Evolutionary conservation across 495 filamentous ascomycete species (phyloP).

Genomic region (Pyrenula massariospora): DNA sequence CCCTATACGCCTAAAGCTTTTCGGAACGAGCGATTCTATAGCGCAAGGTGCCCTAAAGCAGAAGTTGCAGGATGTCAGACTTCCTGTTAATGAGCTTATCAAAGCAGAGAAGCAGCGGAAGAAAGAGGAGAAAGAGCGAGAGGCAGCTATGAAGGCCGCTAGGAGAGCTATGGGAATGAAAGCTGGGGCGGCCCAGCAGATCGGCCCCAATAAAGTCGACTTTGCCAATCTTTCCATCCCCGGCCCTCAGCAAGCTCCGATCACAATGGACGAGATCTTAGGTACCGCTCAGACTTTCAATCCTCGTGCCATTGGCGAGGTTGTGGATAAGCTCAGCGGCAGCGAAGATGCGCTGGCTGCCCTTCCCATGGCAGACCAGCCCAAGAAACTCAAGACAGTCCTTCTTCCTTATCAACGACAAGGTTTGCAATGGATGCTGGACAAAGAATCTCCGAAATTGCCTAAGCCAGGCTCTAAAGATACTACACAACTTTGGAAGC

Average conservation of each 20-base stretch:
- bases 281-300: conserved; percentile 57
- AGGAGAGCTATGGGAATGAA: conserved; percentile 28
- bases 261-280: conserved; percentile 50
- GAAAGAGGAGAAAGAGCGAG: conserved; percentile 16
- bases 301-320: conserved; percentile 51
- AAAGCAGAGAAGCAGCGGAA: conserved; percentile 20
- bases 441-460: conserved; percentile 59
- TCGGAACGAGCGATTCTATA: conserved; percentile 46
- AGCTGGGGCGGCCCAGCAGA: conserved; percentile 9
- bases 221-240: conserved; percentile 22
- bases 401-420: conserved; percentile 76
- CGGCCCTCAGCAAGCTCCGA: conserved; percentile 14
- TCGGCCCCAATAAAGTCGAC: neutral
- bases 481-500: conserved; percentile 74
- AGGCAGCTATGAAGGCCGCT: conserved; percentile 36
- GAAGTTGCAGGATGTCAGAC: conserved; percentile 49
- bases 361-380: conserved; percentile 64
- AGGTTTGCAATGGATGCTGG: conserved; percentile 73
- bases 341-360: conserved; percentile 57
- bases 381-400: conserved; percentile 45
- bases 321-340: conserved; percentile 58
- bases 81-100: conserved; percentile 34
- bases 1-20: conserved; percentile 55
- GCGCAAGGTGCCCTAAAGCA: conserved; percentile 39
- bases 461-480: conserved; percentile 50